Base-by-base conservation (phyloP, 2,329 filamentous ascomycete species). In the Orbilia blumenaviensis region DNA sequence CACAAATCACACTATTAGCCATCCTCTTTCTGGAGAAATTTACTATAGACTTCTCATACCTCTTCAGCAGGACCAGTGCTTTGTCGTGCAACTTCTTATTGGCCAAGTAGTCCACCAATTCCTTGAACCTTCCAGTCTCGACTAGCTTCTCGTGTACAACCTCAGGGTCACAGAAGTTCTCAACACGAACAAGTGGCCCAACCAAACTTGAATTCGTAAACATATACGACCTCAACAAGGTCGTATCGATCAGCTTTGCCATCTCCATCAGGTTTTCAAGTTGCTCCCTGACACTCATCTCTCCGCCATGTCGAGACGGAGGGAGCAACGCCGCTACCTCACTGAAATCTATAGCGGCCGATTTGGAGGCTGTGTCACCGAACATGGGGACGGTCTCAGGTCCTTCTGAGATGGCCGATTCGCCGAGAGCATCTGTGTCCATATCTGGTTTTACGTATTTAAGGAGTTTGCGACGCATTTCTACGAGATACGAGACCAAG, bases 31-130 rank as follows among this genome's bases (percentile, higher is more conserved):
- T 6, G 5, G 3, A 4, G 18, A n/a, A 16, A 21, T 3, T 1
- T 5, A 14, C 8, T 9, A 14, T 29, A 16, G 27, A 42, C 21
- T 10, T 14, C 2, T 3, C 27, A 21, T 71, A 97, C 78, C 90
- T 91, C 79, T 89, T 88, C 0, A 99, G 86, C 29, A 97, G 84
- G 78, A 93, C 91, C 16, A 99, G 84, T 0, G 95, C 94, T 81
- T 96, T 90, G 16, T 90, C 89, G 83, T 99, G 95, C 42, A 98
- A 87, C 82, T 91, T 94, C 84, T 99, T 99, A 78, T 95, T 95
- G 80, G 96, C 93, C 79, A 98, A 90, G 81, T 99, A 99, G 82
- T 98, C 94, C n/a, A 99, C 93, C 1, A 99, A 85, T 83, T 98
- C 94, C 61, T 91, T 94, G 83, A 96, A 97, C 32, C 94, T 89